These are phyloP conservation scores for Papiliotrema laurentii DNA, from an alignment of 1,284 basidiomycete genomes.

Conservation along the genomic window DNA sequence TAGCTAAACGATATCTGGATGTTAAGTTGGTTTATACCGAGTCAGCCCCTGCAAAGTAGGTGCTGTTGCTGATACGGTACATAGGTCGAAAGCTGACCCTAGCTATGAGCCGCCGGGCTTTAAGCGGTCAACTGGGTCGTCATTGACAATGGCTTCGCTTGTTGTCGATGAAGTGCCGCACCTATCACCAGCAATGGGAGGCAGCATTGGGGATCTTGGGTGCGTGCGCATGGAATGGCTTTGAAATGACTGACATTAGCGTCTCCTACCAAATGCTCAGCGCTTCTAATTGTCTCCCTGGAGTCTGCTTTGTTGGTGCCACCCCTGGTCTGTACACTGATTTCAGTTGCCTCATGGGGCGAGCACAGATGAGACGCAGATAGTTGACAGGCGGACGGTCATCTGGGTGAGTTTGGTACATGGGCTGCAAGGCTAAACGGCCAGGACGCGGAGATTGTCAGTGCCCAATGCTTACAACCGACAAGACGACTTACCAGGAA, in stretches of 20 bases:
- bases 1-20: slow-evolving; percentile 14
- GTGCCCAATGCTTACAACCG: neutral
- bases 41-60: slow-evolving; percentile 14
- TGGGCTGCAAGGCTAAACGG: neutral
- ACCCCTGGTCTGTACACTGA: neutral
- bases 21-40: slow-evolving; percentile 21
- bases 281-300: neutral
- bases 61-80: neutral
- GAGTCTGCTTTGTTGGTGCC: neutral
- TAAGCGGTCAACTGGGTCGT: neutral
- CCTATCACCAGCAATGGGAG: neutral
- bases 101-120: slow-evolving; percentile 21
- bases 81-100: neutral
- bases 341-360: neutral
- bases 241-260: neutral
- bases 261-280: neutral
- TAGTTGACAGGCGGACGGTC: neutral
- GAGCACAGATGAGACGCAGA: neutral
- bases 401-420: slow-evolving; percentile 11
- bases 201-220: slow-evolving; percentile 16
- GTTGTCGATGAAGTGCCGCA: slow-evolving; percentile 7
- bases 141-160: slow-evolving; percentile 12
- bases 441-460: slow-evolving; percentile 10
- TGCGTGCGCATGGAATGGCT: neutral
- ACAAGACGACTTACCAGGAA: neutral